Base-by-base conservation (phyloP, 176 grass and related monocot genomes). In the Phragmites australis region DNA sequence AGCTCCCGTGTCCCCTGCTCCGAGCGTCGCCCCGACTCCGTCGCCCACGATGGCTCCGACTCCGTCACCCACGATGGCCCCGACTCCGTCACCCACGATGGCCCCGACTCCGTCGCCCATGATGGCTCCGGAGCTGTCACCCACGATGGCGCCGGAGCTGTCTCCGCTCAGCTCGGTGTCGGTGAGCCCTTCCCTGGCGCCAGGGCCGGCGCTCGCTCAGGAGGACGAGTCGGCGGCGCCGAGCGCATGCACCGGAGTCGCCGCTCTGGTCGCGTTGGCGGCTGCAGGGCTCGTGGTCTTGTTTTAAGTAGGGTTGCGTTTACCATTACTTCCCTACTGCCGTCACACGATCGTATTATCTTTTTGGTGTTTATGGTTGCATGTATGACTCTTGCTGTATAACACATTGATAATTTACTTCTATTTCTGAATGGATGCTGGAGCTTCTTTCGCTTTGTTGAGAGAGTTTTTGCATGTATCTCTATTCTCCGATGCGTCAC, bases 401-500 rank as follows among this genome's bases (percentile, higher is more conserved):
- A 57, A 68, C 46, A 85, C 65, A 82, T 85, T 89, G 30, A 75
- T 66, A 72, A 78, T 72, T 83, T 66, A 68, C 79, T 88, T 64
- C 46, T 19, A 52, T 70, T 77, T 50, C 48, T 49, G 56, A 65
- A 71, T 22, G 21, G 21, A 62, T 8, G 31, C 30, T 34, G 46
- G 21, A 12, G 47, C 27, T 78, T 26, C 47, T 27, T 48, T 8
- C 69, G 26, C n/a, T 16, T 48, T 46, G 2, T 42, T 26, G 23
- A 31, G 18, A 66, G 37, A 83, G 65, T 42, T 40, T 31, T 30
- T 83, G 34, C 47, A 12, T 65, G 39, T 10, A 21, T 26, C 29
- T 61, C 8, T 41, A 62, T 50, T 5, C 25, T 60, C 9, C n/a
- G 80, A 74, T 64, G 15, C 34, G 16, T 17, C 10, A 11, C 22